These are phyloP conservation scores for Ophiostoma tasmaniense DNA, from an alignment of 2,329 filamentous ascomycete species.

Conservation along the genomic window DNA sequence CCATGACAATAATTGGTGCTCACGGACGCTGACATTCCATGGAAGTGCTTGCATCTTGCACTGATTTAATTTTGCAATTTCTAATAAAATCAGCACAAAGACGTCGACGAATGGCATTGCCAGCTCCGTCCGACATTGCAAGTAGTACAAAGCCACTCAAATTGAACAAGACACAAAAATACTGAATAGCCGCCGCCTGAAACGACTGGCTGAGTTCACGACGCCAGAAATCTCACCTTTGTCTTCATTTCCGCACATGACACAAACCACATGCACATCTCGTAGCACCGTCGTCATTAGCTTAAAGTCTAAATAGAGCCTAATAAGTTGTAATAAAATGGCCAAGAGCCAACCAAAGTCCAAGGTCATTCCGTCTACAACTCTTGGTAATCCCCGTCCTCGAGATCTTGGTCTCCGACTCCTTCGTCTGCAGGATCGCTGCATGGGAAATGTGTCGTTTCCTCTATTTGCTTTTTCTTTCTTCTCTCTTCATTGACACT, in stretches of 20 bases:
- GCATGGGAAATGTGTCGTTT: not conserved
- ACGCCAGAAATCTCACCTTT: not conserved
- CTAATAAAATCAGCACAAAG: not conserved
- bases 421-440: not conserved
- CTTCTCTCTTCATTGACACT: not conserved
- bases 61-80: not conserved
- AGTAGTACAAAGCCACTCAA: not conserved
- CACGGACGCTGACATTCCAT: not conserved
- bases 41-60: not conserved
- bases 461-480: not conserved
- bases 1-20: not conserved
- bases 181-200: not conserved
- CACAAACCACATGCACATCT: constrained; percentile 2
- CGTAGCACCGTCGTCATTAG: not conserved
- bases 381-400: not conserved
- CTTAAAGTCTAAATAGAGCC: not conserved
- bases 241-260: constrained; percentile 8
- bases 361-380: not conserved
- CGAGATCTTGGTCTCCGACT: not conserved
- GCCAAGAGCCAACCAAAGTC: not conserved
- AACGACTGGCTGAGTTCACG: not conserved
- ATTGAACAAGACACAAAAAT: not conserved
- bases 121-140: not conserved
- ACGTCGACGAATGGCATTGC: not conserved
- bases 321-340: not conserved